Conservation (phyloP, 352 stramenopile genomes). For the Globisporangium cylindrosporum region DNA sequence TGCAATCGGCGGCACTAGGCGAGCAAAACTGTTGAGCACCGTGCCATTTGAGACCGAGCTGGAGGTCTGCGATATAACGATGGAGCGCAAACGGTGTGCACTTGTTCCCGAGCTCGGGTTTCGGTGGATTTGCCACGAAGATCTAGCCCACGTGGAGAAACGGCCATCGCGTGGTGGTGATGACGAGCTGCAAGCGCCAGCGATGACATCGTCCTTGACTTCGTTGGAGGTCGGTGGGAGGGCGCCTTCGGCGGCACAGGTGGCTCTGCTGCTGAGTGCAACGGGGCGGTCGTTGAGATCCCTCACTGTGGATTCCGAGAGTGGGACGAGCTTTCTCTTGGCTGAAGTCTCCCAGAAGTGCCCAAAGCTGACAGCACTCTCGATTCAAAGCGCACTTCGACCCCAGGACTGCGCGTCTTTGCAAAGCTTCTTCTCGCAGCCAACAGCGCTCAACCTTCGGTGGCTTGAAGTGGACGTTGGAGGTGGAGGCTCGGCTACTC, state of each 20-base stretch:
- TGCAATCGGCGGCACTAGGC: neutral
- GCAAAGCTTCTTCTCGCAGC: neutral
- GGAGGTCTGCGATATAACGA: neutral
- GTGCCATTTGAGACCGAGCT: neutral
- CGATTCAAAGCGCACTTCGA: neutral
- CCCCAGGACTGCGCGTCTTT: neutral
- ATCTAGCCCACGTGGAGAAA: neutral
- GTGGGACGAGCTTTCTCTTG: neutral
- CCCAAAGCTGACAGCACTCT: neutral
- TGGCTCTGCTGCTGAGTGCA: neutral
- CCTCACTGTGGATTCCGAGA: neutral
- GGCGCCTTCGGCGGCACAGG: neutral
- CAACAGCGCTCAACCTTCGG: neutral
- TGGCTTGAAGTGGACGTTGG: neutral
- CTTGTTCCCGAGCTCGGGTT: neutral
- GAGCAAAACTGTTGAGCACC: too few species aligned
- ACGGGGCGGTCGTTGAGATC: neutral
- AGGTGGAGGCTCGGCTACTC: neutral
- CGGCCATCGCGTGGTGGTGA: neutral
- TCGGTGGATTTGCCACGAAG: neutral
- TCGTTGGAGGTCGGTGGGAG: neutral
- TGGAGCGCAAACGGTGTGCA: neutral
- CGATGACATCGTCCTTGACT: neutral
- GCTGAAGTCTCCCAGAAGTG: neutral
- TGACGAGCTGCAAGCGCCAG: too few species aligned